Conservation (phyloP, 768 basidiomycete genomes). For the Termitomyces sp. region DNA sequence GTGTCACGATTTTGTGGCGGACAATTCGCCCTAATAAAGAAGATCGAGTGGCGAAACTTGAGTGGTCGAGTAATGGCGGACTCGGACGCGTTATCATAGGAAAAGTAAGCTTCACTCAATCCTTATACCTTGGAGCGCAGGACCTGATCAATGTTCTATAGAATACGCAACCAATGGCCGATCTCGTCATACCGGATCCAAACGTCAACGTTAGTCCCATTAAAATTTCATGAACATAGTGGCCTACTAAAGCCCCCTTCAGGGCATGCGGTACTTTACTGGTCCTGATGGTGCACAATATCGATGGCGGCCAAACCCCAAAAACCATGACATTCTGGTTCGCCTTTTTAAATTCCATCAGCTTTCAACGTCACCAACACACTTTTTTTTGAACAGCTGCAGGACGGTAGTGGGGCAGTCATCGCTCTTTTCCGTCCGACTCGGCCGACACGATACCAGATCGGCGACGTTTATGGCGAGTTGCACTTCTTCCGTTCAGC, state of each 20-base stretch:
- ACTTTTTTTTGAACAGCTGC: slow-evolving; percentile 45
- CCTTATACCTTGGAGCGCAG: slow-evolving; percentile 12
- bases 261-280: slow-evolving; percentile 69
- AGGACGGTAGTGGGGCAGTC: slow-evolving; percentile 61
- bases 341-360: slow-evolving; percentile 21
- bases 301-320: slow-evolving; percentile 70
- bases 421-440: slow-evolving; percentile 81
- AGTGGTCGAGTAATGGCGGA: slow-evolving; percentile 80
- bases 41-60: slow-evolving; percentile 83
- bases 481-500: slow-evolving; percentile 77
- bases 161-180: slow-evolving; percentile 77
- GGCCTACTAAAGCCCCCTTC: slow-evolving; percentile 8
- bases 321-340: slow-evolving; percentile 56
- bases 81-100: slow-evolving; percentile 84
- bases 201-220: slow-evolving; percentile 47
- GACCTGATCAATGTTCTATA: slow-evolving; percentile 30
- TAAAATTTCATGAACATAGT: slow-evolving; percentile 9
- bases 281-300: slow-evolving; percentile 81
- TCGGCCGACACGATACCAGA: slow-evolving; percentile 73
- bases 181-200: slow-evolving; percentile 71
- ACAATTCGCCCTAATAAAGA: slow-evolving; percentile 81
- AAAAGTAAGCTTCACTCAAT: slow-evolving; percentile 45
- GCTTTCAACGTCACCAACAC: slow-evolving; percentile 12
- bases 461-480: slow-evolving; percentile 84
- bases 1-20: slow-evolving; percentile 74